Base-by-base conservation (phyloP, 768 basidiomycete species). In the Albatrellus ellisii region DNA sequence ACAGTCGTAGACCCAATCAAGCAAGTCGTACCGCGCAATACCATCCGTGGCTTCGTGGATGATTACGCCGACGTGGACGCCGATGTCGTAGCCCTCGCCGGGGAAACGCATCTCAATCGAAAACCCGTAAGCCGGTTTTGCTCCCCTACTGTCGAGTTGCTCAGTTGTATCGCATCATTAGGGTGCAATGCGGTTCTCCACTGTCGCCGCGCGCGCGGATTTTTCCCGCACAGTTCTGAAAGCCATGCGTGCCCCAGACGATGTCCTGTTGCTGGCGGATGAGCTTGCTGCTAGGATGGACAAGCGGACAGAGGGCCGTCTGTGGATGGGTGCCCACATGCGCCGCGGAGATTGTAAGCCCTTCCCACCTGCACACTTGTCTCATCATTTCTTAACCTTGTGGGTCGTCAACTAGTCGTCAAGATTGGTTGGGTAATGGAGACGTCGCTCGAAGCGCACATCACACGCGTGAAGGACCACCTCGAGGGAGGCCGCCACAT, bases 281-380 rank as follows among this genome's bases (percentile, higher is more conserved):
- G 29, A 29, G 4, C 57, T 67, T 46, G 60, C 58, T 14, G 29
- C 35, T 26, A 59, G 58, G 37, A 64, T 67, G 60, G 50, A 40
- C 4, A 47, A 54, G 10, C 34, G 49, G 22, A 54, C 52, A 2
- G 57, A 39, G 0, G 63, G 62, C 12, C 55, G 62, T 5, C 53
- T 59, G 50, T 66, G 65, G 66, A 62, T 66, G 62, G 60, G 54
- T 10, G 62, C 59, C 6, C 65, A 66, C 34, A 67, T 67, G 66
- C 63, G 65, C 15, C 61, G 65, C 20, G 65, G 65, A 35, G 65
- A 66, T 34, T 66, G 63, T 66, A 37, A 56, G 61, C 49, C 5
- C 7, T 37, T 32, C 15, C 36, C n/a, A n/a, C n/a, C n/a, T n/a
- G n/a, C n/a, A n/a, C n/a, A n/a, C n/a, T n/a, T n/a, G n/a, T n/a